Conservation (phyloP, 371 early-diverging fungal species). For the Lichtheimia corymbifera region DNA sequence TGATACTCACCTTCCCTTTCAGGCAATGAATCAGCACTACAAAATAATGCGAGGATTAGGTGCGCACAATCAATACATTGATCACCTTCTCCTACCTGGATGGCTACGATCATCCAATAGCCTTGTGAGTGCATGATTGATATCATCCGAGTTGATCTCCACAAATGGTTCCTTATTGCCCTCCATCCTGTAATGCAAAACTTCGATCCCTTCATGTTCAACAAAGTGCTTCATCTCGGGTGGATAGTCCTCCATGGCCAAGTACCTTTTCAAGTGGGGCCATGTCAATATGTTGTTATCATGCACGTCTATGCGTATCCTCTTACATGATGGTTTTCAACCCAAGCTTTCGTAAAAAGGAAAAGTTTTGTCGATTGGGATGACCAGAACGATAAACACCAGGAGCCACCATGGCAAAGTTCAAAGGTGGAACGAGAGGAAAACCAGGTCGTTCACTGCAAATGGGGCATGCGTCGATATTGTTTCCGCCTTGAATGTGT, state of each 20-base stretch:
- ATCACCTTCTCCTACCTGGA: conserved; percentile 47
- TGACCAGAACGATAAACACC: conserved; percentile 89
- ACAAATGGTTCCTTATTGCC: conserved; percentile 95
- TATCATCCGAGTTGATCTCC: conserved; percentile 81
- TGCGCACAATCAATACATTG: no score
- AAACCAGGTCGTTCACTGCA: conserved; percentile 44
- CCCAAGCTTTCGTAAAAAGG: conserved; percentile 75
- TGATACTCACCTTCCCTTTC: conserved; percentile 77
- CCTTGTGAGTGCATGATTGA: conserved; percentile 76
- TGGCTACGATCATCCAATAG: conserved; percentile 79
- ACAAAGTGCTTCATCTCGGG: conserved; percentile 80
- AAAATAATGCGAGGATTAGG: background rate
- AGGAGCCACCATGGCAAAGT: conserved; percentile 86
- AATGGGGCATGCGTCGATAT: conserved; percentile 31
- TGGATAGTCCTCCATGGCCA: conserved; percentile 81
- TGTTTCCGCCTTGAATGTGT: conserved; percentile 10
- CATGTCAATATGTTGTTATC: background rate
- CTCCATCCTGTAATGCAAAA: conserved; percentile 77
- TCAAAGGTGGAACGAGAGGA: conserved; percentile 83
- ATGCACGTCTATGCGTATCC: no score
- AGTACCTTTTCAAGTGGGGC: conserved; percentile 48
- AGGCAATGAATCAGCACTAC: conserved; percentile 87
- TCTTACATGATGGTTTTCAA: conserved; percentile 78
- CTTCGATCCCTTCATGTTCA: conserved; percentile 68
- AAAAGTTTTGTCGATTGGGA: conserved; percentile 80